Evolutionary conservation across 2,329 filamentous ascomycete genomes (phyloP).

Genomic region (Trichoderma semiorbis): DNA sequence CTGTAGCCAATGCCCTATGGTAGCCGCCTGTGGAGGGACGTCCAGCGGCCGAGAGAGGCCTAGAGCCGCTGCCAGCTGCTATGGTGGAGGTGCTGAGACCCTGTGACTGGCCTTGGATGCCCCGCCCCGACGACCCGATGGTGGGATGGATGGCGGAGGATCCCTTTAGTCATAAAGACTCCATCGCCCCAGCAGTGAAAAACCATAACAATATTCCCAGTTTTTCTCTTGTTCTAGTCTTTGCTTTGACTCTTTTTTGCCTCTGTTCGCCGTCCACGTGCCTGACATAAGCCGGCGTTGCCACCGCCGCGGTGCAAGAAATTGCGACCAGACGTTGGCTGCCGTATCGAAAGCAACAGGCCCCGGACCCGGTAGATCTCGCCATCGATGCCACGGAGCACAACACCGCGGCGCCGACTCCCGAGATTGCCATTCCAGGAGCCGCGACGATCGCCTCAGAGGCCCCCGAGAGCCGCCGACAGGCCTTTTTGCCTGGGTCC

Average conservation of each 20-base stretch:
- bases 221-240: background rate
- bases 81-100: background rate
- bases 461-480: background rate
- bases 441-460: background rate
- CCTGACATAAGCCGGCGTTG: slow-evolving; percentile 2
- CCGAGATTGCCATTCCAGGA: slow-evolving; percentile 7
- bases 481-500: background rate
- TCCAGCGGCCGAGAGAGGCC: background rate
- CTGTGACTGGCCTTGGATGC: background rate
- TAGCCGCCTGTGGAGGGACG: background rate
- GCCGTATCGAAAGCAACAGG: background rate
- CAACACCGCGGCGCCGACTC: slow-evolving; percentile 15
- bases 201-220: background rate
- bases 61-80: background rate
- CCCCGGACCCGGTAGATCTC: background rate
- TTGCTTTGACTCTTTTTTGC: background rate
- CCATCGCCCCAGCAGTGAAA: background rate
- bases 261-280: slow-evolving; percentile 4
- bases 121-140: slow-evolving; percentile 19
- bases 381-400: slow-evolving; percentile 11
- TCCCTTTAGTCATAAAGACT: slow-evolving; percentile 13
- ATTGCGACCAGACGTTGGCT: background rate
- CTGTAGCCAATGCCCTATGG: background rate
- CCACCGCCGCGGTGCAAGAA: background rate
- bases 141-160: background rate